These are phyloP conservation scores for Mycena sp. DNA, from an alignment of 1,284 basidiomycete genomes.

Conservation along the genomic window DNA sequence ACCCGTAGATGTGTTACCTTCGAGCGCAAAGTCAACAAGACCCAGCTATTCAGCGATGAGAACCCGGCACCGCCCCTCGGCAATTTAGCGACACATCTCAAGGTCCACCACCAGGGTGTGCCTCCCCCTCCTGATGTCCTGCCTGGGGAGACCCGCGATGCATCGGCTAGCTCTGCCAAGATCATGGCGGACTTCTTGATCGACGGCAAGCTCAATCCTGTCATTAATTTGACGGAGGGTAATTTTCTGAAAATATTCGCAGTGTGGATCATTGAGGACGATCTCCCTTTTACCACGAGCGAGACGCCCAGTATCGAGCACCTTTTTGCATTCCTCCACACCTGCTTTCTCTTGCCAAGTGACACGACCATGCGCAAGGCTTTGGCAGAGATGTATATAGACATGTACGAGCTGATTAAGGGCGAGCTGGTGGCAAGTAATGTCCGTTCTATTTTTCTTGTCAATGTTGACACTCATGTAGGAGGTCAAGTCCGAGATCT, in stretches of 20 bases:
- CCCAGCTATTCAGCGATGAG: slow-evolving; percentile 5
- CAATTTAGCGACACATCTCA: slow-evolving; percentile 14
- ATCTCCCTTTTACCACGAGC: slow-evolving; percentile 23
- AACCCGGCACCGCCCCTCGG: background rate
- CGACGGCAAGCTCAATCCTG: slow-evolving; percentile 22
- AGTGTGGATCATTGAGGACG: slow-evolving; percentile 21
- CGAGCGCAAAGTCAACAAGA: slow-evolving; percentile 2
- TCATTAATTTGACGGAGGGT: slow-evolving; percentile 1
- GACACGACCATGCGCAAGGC: too few species aligned
- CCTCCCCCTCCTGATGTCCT: background rate
- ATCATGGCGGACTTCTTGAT: slow-evolving; percentile 23
- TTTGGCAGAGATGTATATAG: too few species aligned
- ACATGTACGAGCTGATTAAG: too few species aligned
- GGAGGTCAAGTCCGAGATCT: slow-evolving; percentile 21
- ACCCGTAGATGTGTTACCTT: background rate
- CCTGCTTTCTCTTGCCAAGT: too few species aligned
- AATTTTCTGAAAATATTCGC: slow-evolving; percentile 19
- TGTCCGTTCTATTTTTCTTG: too few species aligned
- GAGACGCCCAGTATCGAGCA: slow-evolving; percentile 8
- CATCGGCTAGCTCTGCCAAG: slow-evolving; percentile 17
- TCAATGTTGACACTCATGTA: too few species aligned
- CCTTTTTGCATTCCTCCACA: slow-evolving; percentile 13
- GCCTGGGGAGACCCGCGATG: background rate
- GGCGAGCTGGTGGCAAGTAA: too few species aligned
- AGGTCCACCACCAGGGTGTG: background rate